These are phyloP conservation scores for Rhodosporidiobolus odoratus DNA, from an alignment of 768 basidiomycete species.

Conservation along the genomic window DNA sequence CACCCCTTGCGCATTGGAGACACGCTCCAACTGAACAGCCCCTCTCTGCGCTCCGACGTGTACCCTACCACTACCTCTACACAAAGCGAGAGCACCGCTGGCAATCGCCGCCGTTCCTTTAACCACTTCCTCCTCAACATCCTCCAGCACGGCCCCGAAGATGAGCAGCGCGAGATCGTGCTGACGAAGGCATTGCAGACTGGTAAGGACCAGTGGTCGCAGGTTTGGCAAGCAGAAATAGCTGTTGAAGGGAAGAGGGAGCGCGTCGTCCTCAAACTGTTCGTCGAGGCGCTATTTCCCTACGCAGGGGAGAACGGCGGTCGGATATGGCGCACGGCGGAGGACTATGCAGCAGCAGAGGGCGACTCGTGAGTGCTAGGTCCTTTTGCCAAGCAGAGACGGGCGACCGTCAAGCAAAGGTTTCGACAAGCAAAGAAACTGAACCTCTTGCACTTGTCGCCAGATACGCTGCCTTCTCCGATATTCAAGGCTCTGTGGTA, in stretches of 20 bases:
- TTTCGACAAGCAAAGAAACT: background rate
- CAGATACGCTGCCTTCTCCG: background rate
- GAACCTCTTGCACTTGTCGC: background rate
- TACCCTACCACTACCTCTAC: background rate
- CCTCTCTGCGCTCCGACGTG: background rate
- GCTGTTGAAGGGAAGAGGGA: background rate
- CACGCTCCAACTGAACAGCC: too few species aligned
- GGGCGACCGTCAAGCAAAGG: background rate
- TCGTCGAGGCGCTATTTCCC: background rate
- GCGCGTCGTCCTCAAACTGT: background rate
- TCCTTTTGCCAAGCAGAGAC: too few species aligned
- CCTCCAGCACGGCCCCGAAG: background rate
- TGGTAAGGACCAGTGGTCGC: background rate
- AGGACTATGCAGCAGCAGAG: background rate
- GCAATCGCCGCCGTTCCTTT: background rate
- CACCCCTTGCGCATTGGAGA: background rate
- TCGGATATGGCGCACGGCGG: background rate
- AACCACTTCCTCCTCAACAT: background rate
- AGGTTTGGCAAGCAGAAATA: background rate
- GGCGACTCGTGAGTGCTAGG: background rate
- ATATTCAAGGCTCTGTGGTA: background rate
- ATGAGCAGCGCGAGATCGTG: background rate
- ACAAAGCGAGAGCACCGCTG: too few species aligned
- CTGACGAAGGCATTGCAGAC: background rate
- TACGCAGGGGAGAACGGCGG: background rate